A percentile compares a stretch with the other conserved stretches of the same genome.
Conservation (phyloP, 306 rosid species). For the Myrica gale region DNA sequence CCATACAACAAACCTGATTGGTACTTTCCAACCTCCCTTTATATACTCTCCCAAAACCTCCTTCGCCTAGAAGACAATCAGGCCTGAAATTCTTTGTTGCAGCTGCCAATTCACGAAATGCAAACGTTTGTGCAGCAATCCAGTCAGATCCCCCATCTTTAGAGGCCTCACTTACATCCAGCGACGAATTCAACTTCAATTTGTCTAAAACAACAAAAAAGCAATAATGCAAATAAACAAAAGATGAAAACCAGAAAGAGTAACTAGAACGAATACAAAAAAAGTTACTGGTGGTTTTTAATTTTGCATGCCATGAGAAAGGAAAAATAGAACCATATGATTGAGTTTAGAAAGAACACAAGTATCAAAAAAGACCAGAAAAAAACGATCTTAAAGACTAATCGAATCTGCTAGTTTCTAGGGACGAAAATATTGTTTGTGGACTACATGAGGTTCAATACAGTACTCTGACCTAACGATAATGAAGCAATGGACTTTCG, state of each 20-base stretch:
- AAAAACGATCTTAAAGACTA: no score
- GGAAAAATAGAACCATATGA: background rate
- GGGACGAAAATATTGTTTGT: no score
- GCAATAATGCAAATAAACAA: background rate
- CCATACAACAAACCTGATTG: slow-evolving; percentile 36
- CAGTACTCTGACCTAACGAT: no score
- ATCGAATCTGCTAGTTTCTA: no score
- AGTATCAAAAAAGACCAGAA: background rate
- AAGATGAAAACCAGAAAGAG: background rate
- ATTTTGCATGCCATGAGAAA: background rate
- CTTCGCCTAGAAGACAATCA: slow-evolving; percentile 60
- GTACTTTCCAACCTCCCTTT: slow-evolving; percentile 54
- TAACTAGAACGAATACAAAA: background rate
- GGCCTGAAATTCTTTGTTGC: slow-evolving; percentile 55
- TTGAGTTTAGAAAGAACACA: background rate
- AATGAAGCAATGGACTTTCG: no score
- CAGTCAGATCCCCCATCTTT: slow-evolving; percentile 39
- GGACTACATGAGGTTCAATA: no score
- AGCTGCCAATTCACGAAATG: slow-evolving; percentile 55
- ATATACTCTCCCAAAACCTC: slow-evolving; percentile 61
- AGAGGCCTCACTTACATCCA: slow-evolving; percentile 28
- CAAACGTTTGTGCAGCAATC: slow-evolving; percentile 55
- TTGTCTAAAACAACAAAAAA: slow-evolving; percentile 25
- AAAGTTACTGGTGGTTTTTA: background rate
- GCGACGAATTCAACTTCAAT: slow-evolving; percentile 26